A percentile compares a stretch with the other conserved stretches of the same genome.
Evolutionary conservation across 305 asterid species (phyloP).

Genomic region (Andrographis paniculata): DNA sequence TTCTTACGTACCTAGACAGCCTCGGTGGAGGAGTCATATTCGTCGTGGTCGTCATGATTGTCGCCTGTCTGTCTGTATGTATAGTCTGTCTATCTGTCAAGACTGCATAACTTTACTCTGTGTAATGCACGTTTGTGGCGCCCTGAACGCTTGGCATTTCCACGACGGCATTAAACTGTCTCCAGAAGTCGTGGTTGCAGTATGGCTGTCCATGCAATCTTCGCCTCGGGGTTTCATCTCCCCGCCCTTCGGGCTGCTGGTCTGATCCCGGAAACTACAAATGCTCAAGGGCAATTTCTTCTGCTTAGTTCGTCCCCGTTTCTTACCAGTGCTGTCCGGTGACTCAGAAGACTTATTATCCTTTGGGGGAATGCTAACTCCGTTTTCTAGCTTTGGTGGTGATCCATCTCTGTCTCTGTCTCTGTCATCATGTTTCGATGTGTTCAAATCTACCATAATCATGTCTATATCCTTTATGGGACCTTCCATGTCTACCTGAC

Average conservation of each 20-base stretch:
- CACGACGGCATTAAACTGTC: conserved; percentile 33
- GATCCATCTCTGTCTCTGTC: conserved; percentile 24
- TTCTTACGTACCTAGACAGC: too few species aligned
- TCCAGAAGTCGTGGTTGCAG: conserved; percentile 20
- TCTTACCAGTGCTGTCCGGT: conserved; percentile 37
- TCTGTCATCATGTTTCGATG: conserved; percentile 25
- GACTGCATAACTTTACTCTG: conserved; percentile 55
- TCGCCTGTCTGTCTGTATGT: too few species aligned
- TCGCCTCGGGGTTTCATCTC: conserved; percentile 23
- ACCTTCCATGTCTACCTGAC: conserved; percentile 20
- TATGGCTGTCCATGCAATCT: conserved; percentile 20
- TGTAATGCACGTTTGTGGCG: conserved; percentile 45
- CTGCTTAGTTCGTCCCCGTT: conserved; percentile 54
- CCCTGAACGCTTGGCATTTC: conserved; percentile 75
- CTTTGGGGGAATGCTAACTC: conserved; percentile 19
- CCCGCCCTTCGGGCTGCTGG: conserved; percentile 42
- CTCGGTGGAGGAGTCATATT: too few species aligned
- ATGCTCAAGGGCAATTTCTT: conserved; percentile 70
- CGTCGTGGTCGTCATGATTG: too few species aligned
- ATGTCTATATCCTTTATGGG: conserved; percentile 23
- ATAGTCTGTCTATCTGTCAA: conserved; percentile 19
- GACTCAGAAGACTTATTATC: conserved; percentile 28
- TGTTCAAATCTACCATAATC: conserved; percentile 39
- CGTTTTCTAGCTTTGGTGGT: conserved; percentile 27
- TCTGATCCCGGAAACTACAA: conserved; percentile 58